Evolutionary conservation across 2,329 filamentous ascomycete species (phyloP), one percentile per base, ranked within the genome.

Genomic region (Tolypocladium cylindrosporum): DNA sequence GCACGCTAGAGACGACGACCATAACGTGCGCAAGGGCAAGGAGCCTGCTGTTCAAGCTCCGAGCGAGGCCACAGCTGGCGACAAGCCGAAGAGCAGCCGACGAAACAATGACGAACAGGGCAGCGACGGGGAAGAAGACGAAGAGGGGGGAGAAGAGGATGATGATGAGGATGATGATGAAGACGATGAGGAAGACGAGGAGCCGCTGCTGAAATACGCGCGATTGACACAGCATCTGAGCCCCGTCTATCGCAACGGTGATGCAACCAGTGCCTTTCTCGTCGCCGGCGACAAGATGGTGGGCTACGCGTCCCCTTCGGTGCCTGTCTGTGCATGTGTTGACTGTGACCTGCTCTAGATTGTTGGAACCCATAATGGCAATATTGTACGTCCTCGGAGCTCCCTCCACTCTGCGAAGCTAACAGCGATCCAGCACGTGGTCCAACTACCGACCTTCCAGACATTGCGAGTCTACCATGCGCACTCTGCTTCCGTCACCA

Each of bases 211-310:
- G 66, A 99, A 99, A 74, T 97, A 97, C 71, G 88, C 88, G 55
- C 88, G 91, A 54, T 75, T 97, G 64, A 97, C 94, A 9, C 87
- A 86, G 60, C 87, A 88, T 66, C 76, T 99, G 61, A 85, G 82
- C 34, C 78, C 88, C 50, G 83, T 97, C 40, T 99, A 99, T 75
- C 87, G 91, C 59, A 96, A 96, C 75, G 92, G 91, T 65, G 94
- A 99, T 80, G 90, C 91, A 65, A 97, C 93, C 34, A 97, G 92
- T 72, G 79, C 90, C 10, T 96, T 96, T 70, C 76, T 95, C 55
- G 90, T 96, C 55, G 89, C 89, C 45, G 93, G 93, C 56, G 93
- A 99, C 78, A 97, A 97, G 77, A 96, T 97, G 93, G 90, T 93
- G 79, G 66, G 78, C 45, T 37, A 16, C 37, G 34, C 16, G n/a